Conservation (phyloP, 176 grass and related monocot species). For the Phyllostachys edulis region DNA sequence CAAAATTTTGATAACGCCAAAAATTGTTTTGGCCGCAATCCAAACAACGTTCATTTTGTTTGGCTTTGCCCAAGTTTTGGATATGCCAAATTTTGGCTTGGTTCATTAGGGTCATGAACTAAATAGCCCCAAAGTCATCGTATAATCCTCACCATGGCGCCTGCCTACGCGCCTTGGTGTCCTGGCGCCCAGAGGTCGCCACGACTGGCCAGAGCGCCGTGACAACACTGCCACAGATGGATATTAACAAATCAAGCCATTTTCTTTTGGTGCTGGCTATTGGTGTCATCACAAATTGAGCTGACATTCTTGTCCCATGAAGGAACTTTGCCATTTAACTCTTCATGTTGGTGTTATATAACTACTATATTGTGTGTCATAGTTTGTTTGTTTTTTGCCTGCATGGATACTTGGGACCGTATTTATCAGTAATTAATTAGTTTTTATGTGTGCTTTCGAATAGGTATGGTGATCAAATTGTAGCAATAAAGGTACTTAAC, state of each 20-base stretch:
- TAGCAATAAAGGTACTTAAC: slow-evolving; percentile 93
- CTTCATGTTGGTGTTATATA: background rate
- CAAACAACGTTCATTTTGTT: too few relatives aligned
- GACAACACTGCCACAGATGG: background rate
- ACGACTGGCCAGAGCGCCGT: too few relatives aligned
- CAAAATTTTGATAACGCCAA: too few relatives aligned
- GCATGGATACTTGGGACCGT: background rate
- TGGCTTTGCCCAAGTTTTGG: too few relatives aligned
- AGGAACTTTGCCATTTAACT: slow-evolving; percentile 9
- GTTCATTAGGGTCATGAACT: too few relatives aligned
- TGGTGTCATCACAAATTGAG: background rate
- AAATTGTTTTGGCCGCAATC: too few relatives aligned
- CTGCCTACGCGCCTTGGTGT: too few relatives aligned
- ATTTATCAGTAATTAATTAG: slow-evolving; percentile 1
- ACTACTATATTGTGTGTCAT: background rate
- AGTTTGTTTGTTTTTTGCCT: background rate
- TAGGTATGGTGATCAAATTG: slow-evolving; percentile 83
- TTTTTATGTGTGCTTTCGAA: slow-evolving; percentile 19
- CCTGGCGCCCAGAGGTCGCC: too few relatives aligned
- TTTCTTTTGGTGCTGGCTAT: slow-evolving; percentile 1
- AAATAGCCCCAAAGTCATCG: too few relatives aligned
- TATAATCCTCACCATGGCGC: too few relatives aligned
- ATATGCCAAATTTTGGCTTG: too few relatives aligned
- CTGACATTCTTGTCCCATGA: slow-evolving; percentile 5
- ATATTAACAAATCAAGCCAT: background rate